Conservation (phyloP, 805 yeast species). For the Maudiozyma bulderi region DNA sequence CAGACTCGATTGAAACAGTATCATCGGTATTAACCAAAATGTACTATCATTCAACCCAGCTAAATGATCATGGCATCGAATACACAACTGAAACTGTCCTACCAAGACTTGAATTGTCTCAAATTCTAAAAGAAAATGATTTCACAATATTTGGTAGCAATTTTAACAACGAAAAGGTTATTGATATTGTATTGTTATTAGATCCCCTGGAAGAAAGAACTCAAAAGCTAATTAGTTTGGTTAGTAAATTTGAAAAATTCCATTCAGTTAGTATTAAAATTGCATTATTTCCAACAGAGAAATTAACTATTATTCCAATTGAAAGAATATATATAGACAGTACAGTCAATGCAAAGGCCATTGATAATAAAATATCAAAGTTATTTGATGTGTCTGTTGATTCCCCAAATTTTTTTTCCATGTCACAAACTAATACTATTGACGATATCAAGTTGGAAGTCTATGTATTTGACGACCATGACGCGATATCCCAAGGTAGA, state of each 20-base stretch:
- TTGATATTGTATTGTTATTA: conserved; percentile 51
- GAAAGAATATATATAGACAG: conserved; percentile 7
- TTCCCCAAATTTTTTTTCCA: conserved; percentile 10
- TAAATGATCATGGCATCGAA: conserved; percentile 30
- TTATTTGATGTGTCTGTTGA: conserved; percentile 17
- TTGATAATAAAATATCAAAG: not conserved
- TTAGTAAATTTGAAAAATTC: conserved; percentile 34
- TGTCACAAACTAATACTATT: conserved; percentile 37
- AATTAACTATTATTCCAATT: conserved; percentile 27
- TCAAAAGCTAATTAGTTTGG: conserved; percentile 48
- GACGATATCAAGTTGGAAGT: conserved; percentile 61
- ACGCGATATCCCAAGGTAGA: conserved; percentile 13
- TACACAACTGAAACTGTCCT: conserved; percentile 33
- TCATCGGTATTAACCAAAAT: conserved; percentile 37
- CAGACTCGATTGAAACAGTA: conserved; percentile 41
- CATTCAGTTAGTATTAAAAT: conserved; percentile 46
- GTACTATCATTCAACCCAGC: conserved; percentile 28
- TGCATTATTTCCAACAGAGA: conserved; percentile 46
- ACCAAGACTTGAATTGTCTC: conserved; percentile 39
- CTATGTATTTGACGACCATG: conserved; percentile 40
- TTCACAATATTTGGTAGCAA: conserved; percentile 17
- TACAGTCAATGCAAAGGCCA: too few relatives aligned
- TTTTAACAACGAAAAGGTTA: conserved; percentile 26
- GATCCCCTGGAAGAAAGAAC: conserved; percentile 68
- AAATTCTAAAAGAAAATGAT: conserved; percentile 10